Percentiles rank a stretch among this genome's conserved stretches.
Evolutionary conservation across 2,329 filamentous ascomycete genomes (phyloP).

Genomic region (Cladophialophora yegresii): DNA sequence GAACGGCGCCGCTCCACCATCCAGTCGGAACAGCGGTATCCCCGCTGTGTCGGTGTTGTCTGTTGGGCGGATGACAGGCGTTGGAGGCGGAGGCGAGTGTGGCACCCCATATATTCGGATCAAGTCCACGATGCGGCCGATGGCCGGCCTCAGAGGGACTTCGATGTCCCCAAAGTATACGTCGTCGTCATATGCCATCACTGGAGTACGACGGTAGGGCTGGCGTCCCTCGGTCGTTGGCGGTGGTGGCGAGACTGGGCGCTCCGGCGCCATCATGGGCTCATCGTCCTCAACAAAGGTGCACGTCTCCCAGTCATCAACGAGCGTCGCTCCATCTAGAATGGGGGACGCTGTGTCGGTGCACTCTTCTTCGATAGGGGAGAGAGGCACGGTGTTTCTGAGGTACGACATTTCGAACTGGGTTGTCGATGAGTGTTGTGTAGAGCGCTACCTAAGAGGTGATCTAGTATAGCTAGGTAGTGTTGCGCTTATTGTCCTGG

Average conservation of each 20-base stretch:
- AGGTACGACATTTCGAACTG: background rate
- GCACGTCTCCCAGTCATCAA: background rate
- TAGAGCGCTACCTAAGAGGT: background rate
- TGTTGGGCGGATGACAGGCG: background rate
- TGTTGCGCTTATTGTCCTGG: background rate
- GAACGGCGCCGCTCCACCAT: background rate
- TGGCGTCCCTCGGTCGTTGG: background rate
- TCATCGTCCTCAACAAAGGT: background rate
- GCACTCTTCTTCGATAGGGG: background rate
- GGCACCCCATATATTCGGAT: background rate
- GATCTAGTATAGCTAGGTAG: background rate
- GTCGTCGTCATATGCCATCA: background rate
- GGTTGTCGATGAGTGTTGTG: background rate
- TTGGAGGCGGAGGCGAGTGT: background rate
- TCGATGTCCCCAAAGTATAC: background rate
- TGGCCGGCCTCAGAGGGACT: background rate
- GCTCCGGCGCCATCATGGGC: background rate
- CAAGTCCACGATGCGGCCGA: slow-evolving; percentile 6
- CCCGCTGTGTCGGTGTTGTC: background rate
- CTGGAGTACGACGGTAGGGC: background rate
- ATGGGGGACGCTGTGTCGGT: background rate
- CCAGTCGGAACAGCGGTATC: background rate
- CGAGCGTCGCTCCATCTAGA: background rate
- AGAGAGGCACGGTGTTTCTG: background rate
- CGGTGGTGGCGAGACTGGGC: background rate